A percentile compares a stretch with the other conserved stretches of the same genome.
Evolutionary conservation across 495 filamentous ascomycete genomes (phyloP).

Genomic region (Rhizodiscina lignyota): DNA sequence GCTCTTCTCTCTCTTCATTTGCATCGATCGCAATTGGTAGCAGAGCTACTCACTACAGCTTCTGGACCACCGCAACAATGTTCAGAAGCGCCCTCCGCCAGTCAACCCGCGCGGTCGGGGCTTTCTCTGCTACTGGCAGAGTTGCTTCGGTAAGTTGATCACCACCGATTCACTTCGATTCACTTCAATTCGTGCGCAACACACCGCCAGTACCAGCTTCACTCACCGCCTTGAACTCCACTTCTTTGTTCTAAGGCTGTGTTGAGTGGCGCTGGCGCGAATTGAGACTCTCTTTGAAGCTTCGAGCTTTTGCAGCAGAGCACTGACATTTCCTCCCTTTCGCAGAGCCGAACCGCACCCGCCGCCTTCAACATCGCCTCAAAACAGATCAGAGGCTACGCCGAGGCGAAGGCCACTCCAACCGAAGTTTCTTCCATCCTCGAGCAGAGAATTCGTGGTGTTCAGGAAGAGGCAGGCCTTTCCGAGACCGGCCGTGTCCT

Average conservation of each 20-base stretch:
- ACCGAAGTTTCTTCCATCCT: constrained; percentile 99
- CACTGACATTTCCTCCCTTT: constrained; percentile 17
- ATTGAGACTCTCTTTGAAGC: too few relatives aligned
- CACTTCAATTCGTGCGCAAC: too few relatives aligned
- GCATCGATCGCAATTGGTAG: constrained; percentile 20
- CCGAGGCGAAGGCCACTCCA: constrained; percentile 86
- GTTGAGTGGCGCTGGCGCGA: too few relatives aligned
- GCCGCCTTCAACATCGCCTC: constrained; percentile 51
- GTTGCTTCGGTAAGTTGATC: constrained; percentile 84
- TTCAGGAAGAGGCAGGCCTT: constrained; percentile 87
- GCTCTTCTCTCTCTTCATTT: constrained; percentile 9
- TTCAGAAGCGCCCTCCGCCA: constrained; percentile 96
- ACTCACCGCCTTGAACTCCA: too few relatives aligned
- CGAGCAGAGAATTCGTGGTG: constrained; percentile 95
- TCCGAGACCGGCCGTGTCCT: constrained; percentile 98
- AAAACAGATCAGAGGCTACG: constrained; percentile 77
- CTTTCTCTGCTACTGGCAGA: constrained; percentile 77
- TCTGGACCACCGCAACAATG: constrained; percentile 53
- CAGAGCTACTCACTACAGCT: constrained; percentile 21
- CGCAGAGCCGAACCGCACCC: constrained; percentile 72
- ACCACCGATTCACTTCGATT: too few relatives aligned
- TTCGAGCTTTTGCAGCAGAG: too few relatives aligned
- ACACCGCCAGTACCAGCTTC: too few relatives aligned
- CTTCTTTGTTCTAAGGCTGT: too few relatives aligned
- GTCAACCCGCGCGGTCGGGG: constrained; percentile 83